A percentile compares a stretch with the other conserved stretches of the same genome.
phyloP scores from a whole-genome alignment of 1,284 basidiomycete species.

The Trametes hirsuta region DNA sequence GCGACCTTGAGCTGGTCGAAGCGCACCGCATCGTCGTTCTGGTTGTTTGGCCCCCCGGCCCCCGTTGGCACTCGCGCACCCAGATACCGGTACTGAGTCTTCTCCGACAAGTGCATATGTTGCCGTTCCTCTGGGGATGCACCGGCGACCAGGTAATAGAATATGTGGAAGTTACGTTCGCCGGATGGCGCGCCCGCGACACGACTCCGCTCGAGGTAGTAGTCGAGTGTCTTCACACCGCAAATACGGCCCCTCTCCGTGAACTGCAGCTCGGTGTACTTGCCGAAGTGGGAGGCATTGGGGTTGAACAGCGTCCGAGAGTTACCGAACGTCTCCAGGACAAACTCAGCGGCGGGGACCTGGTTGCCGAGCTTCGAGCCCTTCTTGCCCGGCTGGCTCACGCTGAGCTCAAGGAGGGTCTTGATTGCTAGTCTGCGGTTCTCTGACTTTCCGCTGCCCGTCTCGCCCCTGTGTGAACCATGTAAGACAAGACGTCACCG shows the following conservation, averaged over 20 bases:
- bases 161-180: conserved; percentile 96
- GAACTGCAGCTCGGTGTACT: conserved; percentile 95
- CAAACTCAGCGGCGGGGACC: conserved; percentile 92
- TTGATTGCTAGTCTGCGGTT: conserved; percentile 90
- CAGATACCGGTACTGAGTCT: conserved; percentile 83
- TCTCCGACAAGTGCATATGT: conserved; percentile 83
- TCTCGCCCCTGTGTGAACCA: conserved; percentile 74
- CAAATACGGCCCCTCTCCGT: conserved; percentile 86
- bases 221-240: conserved; percentile 95
- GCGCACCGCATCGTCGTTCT: conserved; percentile 76
- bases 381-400: conserved; percentile 91
- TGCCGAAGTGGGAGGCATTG: conserved; percentile 90
- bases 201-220: conserved; percentile 91
- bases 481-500: neutral
- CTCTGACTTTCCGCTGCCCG: conserved; percentile 93
- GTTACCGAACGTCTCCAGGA: conserved; percentile 92
- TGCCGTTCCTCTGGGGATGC: conserved; percentile 86
- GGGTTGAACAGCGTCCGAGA: conserved; percentile 89
- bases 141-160: conserved; percentile 94
- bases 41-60: conserved; percentile 39
- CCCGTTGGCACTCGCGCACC: conserved; percentile 59
- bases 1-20: conserved; percentile 95
- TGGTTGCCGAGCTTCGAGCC: conserved; percentile 85
- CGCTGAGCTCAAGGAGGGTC: conserved; percentile 85
- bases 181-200: conserved; percentile 82